Conservation (phyloP, 2,329 filamentous ascomycete species). For the Ophiostoma ulmi region DNA sequence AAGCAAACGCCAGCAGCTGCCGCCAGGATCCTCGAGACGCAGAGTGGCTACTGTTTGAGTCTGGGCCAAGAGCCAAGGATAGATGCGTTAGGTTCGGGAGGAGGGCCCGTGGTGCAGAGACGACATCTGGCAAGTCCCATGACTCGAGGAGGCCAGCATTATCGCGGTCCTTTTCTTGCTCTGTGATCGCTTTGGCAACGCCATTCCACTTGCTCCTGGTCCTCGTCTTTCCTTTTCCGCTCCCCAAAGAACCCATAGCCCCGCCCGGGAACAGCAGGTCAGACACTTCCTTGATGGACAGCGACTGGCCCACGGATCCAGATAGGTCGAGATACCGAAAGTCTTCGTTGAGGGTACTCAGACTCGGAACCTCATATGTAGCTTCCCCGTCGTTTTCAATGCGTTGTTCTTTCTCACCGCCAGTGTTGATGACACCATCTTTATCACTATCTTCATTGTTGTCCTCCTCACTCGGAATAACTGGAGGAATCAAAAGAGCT, state of each 20-base stretch:
- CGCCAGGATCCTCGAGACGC: conserved; percentile 48
- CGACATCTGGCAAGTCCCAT: conserved; percentile 42
- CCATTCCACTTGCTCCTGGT: not conserved
- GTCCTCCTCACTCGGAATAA: conserved; percentile 29
- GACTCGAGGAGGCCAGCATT: conserved; percentile 43
- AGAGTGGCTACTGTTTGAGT: not conserved
- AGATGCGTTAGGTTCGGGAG: conserved; percentile 57
- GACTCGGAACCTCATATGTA: conserved; percentile 21
- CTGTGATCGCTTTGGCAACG: too few species aligned
- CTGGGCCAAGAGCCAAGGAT: conserved; percentile 49
- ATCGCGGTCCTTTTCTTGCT: not conserved
- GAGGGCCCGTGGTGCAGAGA: conserved; percentile 37
- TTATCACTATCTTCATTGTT: conserved; percentile 21
- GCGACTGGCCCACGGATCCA: conserved; percentile 46
- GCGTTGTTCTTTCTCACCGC: not conserved
- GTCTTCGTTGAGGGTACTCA: conserved; percentile 40
- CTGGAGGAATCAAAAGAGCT: conserved; percentile 40
- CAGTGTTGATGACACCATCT: conserved; percentile 26
- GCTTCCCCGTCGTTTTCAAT: not conserved
- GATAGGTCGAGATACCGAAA: conserved; percentile 52
- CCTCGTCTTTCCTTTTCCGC: not conserved
- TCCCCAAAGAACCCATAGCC: not conserved
- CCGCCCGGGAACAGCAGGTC: conserved; percentile 44
- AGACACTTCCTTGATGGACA: conserved; percentile 49
- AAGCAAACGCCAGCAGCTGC: conserved; percentile 51